These are phyloP conservation scores for Phlegmacium glaucopus DNA, from an alignment of 768 basidiomycete genomes.

Conservation along the genomic window DNA sequence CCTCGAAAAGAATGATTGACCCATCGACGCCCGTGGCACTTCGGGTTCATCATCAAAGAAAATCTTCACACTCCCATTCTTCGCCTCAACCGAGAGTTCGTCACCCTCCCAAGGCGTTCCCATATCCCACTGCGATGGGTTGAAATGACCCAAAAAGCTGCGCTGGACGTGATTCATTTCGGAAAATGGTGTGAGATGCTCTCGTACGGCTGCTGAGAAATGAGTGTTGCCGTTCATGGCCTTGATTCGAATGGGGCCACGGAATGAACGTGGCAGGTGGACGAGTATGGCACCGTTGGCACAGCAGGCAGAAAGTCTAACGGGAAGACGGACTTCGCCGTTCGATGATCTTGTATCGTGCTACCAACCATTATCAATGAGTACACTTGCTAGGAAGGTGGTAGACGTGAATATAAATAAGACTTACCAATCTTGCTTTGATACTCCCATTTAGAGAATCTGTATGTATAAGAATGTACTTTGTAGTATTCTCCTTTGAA, in stretches of 20 bases:
- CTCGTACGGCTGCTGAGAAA: slow-evolving; percentile 27
- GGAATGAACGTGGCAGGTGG: slow-evolving; percentile 38
- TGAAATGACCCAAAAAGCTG: slow-evolving; percentile 36
- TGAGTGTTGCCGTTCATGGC: slow-evolving; percentile 23
- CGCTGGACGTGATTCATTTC: slow-evolving; percentile 25
- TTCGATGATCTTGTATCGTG: slow-evolving; percentile 6
- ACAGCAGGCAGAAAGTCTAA: slow-evolving; percentile 15
- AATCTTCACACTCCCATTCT: slow-evolving; percentile 33
- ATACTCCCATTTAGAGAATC: slow-evolving; percentile 22
- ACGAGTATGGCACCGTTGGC: slow-evolving; percentile 29
- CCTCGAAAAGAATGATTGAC: slow-evolving; percentile 19
- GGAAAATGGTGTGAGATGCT: slow-evolving; percentile 26
- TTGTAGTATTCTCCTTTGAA: slow-evolving; percentile 1
- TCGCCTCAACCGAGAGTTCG: slow-evolving; percentile 28
- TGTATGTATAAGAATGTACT: slow-evolving; percentile 11
- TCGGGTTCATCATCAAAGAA: slow-evolving; percentile 33
- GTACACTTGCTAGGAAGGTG: background rate
- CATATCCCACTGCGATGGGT: slow-evolving; percentile 11
- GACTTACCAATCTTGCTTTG: slow-evolving; percentile 19
- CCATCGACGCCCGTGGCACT: slow-evolving; percentile 1
- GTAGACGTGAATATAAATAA: background rate
- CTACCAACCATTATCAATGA: slow-evolving; percentile 2
- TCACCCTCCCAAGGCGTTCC: slow-evolving; percentile 32
- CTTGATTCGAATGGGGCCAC: slow-evolving; percentile 28
- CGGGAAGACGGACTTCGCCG: slow-evolving; percentile 15